Evolutionary conservation across 768 basidiomycete species (phyloP).

Genomic region (Suillus decipiens): DNA sequence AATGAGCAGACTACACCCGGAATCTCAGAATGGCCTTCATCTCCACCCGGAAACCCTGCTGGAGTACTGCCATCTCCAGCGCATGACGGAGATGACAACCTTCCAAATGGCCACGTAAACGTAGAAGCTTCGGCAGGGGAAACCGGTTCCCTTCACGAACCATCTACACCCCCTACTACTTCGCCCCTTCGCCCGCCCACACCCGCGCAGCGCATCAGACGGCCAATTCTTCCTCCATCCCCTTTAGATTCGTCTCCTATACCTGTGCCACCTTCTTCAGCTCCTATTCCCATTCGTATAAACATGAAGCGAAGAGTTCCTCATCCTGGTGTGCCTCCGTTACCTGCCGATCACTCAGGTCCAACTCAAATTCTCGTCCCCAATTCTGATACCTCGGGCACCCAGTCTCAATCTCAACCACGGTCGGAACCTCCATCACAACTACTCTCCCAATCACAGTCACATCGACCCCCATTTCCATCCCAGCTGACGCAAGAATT

Average conservation of each 20-base stretch:
- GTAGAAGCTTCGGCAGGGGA: slow-evolving; percentile 20
- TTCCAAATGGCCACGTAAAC: slow-evolving; percentile 5
- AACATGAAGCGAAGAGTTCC: slow-evolving; percentile 48
- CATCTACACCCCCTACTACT: slow-evolving; percentile 12
- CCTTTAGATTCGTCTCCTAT: slow-evolving; percentile 9
- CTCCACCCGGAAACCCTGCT: slow-evolving; percentile 23
- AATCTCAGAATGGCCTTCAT: slow-evolving; percentile 30
- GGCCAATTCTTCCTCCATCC: slow-evolving; percentile 11
- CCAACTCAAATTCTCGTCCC: slow-evolving; percentile 51
- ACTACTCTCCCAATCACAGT: slow-evolving; percentile 9
- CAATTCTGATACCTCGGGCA: slow-evolving; percentile 54
- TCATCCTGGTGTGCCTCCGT: slow-evolving; percentile 38
- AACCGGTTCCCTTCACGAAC: slow-evolving; percentile 4
- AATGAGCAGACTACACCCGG: slow-evolving; percentile 27
- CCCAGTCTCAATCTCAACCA: slow-evolving; percentile 36
- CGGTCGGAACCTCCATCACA: slow-evolving; percentile 27
- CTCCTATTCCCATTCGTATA: slow-evolving; percentile 22
- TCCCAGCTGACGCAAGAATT: slow-evolving; percentile 26
- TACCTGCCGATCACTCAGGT: slow-evolving; percentile 35
- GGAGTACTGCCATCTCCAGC: slow-evolving; percentile 1
- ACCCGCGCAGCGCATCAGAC: slow-evolving; percentile 28
- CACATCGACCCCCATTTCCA: slow-evolving; percentile 15
- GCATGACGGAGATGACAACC: slow-evolving; percentile 7
- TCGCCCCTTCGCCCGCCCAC: slow-evolving; percentile 28
- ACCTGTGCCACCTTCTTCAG: slow-evolving; percentile 12